Percentiles rank a stretch among this genome's conserved stretches.
Evolutionary conservation across 2,329 filamentous ascomycete species (phyloP).

Genomic region (Aspergillus spinulosporus): DNA sequence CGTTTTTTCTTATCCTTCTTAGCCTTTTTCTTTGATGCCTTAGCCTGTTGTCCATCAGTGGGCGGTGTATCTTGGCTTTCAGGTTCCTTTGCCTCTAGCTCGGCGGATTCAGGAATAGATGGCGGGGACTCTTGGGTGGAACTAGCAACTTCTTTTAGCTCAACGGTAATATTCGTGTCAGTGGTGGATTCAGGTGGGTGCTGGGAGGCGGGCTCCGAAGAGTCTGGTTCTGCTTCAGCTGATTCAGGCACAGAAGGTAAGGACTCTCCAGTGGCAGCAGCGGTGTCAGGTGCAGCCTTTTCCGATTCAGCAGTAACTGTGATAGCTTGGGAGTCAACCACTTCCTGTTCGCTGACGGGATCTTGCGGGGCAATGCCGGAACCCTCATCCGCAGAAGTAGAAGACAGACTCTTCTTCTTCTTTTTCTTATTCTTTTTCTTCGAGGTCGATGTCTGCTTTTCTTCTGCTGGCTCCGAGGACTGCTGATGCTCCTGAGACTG

Average conservation of each 20-base stretch:
- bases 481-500: neutral
- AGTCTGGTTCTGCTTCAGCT: neutral
- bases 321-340: neutral
- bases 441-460: conserved; percentile 14
- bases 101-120: neutral
- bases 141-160: neutral
- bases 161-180: neutral
- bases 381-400: conserved; percentile 10
- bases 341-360: neutral
- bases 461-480: conserved; percentile 1
- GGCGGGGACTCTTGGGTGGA: neutral
- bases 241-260: neutral
- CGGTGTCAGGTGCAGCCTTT: neutral
- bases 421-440: conserved; percentile 47
- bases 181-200: neutral
- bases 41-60: conserved; percentile 19
- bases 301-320: neutral
- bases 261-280: neutral
- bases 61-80: conserved; percentile 7
- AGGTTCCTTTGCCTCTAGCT: neutral
- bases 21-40: conserved; percentile 37
- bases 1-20: conserved; percentile 44
- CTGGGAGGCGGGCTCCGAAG: neutral
- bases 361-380: neutral
- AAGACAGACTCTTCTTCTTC: conserved; percentile 26